Conservation (phyloP, 768 basidiomycete species). For the Saitozyma podzolica region DNA sequence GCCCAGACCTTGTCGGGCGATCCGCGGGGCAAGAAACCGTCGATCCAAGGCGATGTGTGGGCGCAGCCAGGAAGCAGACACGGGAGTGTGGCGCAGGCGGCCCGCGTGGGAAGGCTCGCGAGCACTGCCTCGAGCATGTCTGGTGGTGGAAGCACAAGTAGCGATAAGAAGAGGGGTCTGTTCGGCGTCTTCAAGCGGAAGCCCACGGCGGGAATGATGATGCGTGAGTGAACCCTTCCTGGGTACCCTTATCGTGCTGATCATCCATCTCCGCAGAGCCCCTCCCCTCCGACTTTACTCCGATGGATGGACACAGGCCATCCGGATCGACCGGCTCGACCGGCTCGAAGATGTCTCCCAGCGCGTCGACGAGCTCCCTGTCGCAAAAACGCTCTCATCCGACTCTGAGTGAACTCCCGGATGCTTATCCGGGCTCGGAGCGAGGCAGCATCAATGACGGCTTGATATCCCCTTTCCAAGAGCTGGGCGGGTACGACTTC, state of each 20-base stretch:
- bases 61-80: not conserved
- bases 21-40: not conserved
- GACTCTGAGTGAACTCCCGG: constrained; percentile 1
- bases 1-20: constrained; percentile 32
- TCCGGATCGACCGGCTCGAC: constrained; percentile 29
- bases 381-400: constrained; percentile 11
- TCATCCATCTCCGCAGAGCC: constrained; percentile 1
- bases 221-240: constrained; percentile 14
- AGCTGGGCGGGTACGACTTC: constrained; percentile 50
- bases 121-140: constrained; percentile 29
- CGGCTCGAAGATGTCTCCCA: constrained; percentile 18
- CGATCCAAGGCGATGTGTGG: not conserved
- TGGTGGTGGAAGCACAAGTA: constrained; percentile 13
- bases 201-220: constrained; percentile 23
- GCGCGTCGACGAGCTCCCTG: constrained; percentile 25
- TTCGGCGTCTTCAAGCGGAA: constrained; percentile 43
- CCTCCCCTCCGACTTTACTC: constrained; percentile 19
- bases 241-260: not conserved
- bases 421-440: not conserved
- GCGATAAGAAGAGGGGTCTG: constrained; percentile 48
- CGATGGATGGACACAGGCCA: constrained; percentile 12
- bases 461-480: constrained; percentile 28
- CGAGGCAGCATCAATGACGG: constrained; percentile 17
- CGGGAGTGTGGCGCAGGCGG: constrained; percentile 8
- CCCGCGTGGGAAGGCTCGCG: constrained; percentile 24